A percentile compares a stretch with the other conserved stretches of the same genome.
Conservation (phyloP, 164 flowering plant genomes). For the Macadamia integrifolia region DNA sequence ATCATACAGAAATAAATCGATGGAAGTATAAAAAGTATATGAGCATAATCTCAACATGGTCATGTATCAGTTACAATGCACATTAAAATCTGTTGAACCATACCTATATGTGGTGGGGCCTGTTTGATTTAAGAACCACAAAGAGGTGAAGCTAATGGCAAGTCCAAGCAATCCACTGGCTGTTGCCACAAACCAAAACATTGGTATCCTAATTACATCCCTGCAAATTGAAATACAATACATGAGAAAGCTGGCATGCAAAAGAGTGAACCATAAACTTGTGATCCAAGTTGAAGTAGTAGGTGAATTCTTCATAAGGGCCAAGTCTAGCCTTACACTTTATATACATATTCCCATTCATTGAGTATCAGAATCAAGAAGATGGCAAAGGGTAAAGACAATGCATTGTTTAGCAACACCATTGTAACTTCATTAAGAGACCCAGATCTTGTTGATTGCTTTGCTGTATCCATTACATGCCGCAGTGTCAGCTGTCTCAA, state of each 20-base stretch:
- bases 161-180: slow-evolving; percentile 77
- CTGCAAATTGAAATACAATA: slow-evolving; percentile 31
- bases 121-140: slow-evolving; percentile 81
- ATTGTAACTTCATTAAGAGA: slow-evolving; percentile 77
- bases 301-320: neutral
- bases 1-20: too few relatives aligned
- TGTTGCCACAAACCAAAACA: slow-evolving; percentile 74
- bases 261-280: neutral
- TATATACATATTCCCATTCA: slow-evolving; percentile 59
- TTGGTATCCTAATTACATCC: slow-evolving; percentile 44
- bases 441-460: slow-evolving; percentile 57
- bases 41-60: neutral
- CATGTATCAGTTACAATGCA: too few relatives aligned
- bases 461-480: slow-evolving; percentile 72
- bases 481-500: slow-evolving; percentile 60
- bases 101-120: slow-evolving; percentile 87
- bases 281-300: slow-evolving; percentile 4
- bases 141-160: slow-evolving; percentile 79
- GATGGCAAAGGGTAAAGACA: slow-evolving; percentile 63
- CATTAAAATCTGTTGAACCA: neutral
- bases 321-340: slow-evolving; percentile 33
- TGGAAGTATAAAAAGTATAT: too few relatives aligned
- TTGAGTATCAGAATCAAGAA: slow-evolving; percentile 46
- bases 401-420: slow-evolving; percentile 70
- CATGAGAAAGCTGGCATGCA: neutral